A percentile compares a stretch with the other conserved stretches of the same genome.
These are phyloP conservation scores for Sabuloglossum arenarium DNA, from an alignment of 495 filamentous ascomycete species.

Conservation along the genomic window DNA sequence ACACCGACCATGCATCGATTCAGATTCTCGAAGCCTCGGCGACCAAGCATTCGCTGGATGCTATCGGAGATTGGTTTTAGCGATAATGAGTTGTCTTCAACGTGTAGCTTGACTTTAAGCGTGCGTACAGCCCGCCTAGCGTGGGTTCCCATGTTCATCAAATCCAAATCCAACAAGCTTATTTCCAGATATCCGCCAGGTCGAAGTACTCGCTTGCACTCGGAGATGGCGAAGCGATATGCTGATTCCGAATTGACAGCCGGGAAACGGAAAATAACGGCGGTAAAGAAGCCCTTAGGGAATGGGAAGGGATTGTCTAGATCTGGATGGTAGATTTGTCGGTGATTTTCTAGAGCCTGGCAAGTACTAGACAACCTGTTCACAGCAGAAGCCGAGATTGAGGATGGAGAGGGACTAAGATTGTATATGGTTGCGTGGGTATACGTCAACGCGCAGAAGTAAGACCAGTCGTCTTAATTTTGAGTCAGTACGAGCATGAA, in stretches of 20 bases:
- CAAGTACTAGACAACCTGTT: constrained; percentile 15
- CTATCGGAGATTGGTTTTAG: constrained; percentile 61
- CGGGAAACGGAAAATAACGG: constrained; percentile 78
- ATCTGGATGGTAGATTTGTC: constrained; percentile 55
- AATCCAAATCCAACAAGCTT: constrained; percentile 62
- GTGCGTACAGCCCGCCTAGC: constrained; percentile 54
- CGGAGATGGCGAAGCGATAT: constrained; percentile 63
- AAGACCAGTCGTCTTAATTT: constrained; percentile 75
- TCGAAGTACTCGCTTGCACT: constrained; percentile 78
- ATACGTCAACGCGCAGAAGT: constrained; percentile 87
- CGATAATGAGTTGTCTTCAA: constrained; percentile 36
- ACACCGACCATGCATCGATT: constrained; percentile 78
- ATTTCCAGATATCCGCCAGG: constrained; percentile 81
- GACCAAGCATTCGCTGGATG: constrained; percentile 52
- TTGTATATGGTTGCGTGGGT: constrained; percentile 73
- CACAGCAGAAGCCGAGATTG: constrained; percentile 17
- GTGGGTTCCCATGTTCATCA: constrained; percentile 69
- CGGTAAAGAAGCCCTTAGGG: constrained; percentile 63
- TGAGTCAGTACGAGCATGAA: constrained; percentile 1
- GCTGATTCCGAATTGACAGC: constrained; percentile 45
- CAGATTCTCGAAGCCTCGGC: constrained; percentile 62
- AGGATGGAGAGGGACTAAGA: constrained; percentile 33
- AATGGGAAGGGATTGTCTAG: constrained; percentile 63
- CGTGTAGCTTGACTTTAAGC: constrained; percentile 56
- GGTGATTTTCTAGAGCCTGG: constrained; percentile 60